A percentile compares a stretch with the other conserved stretches of the same genome.
phyloP scores from a whole-genome alignment of 768 basidiomycete species.

The Boletus barrowsii region DNA sequence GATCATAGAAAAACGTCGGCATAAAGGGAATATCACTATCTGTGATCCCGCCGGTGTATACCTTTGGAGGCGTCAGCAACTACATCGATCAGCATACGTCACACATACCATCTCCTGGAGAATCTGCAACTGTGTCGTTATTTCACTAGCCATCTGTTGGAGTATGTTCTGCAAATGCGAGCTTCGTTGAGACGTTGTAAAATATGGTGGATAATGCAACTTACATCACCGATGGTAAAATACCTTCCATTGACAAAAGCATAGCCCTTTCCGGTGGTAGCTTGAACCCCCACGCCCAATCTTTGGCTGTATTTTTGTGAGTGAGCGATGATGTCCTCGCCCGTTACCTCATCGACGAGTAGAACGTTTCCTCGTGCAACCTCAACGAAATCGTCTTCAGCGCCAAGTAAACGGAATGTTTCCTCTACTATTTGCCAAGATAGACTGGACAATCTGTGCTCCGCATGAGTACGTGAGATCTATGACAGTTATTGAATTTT shows the following conservation, averaged over 20 bases:
- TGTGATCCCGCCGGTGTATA: conserved; percentile 55
- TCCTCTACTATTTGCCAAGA: conserved; percentile 44
- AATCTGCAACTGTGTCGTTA: conserved; percentile 57
- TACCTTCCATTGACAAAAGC: conserved; percentile 90
- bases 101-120: conserved; percentile 67
- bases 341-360: conserved; percentile 24
- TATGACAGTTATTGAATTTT: conserved; percentile 19
- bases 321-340: conserved; percentile 39
- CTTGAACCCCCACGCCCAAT: conserved; percentile 44
- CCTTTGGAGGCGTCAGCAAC: conserved; percentile 32
- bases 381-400: conserved; percentile 38
- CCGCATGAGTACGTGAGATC: conserved; percentile 37
- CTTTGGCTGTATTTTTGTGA: conserved; percentile 55
- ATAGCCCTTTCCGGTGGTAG: conserved; percentile 49
- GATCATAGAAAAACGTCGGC: conserved; percentile 84
- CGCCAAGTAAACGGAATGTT: conserved; percentile 38
- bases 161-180: conserved; percentile 18
- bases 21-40: conserved; percentile 52
- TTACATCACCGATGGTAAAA: conserved; percentile 62
- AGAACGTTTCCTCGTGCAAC: conserved; percentile 33
- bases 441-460: conserved; percentile 32
- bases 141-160: conserved; percentile 40
- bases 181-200: background rate
- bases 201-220: conserved; percentile 21
- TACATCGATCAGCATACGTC: background rate